These are phyloP conservation scores for Lichtheimia ramosa DNA, from an alignment of 371 early-diverging fungal species.

Conservation along the genomic window DNA sequence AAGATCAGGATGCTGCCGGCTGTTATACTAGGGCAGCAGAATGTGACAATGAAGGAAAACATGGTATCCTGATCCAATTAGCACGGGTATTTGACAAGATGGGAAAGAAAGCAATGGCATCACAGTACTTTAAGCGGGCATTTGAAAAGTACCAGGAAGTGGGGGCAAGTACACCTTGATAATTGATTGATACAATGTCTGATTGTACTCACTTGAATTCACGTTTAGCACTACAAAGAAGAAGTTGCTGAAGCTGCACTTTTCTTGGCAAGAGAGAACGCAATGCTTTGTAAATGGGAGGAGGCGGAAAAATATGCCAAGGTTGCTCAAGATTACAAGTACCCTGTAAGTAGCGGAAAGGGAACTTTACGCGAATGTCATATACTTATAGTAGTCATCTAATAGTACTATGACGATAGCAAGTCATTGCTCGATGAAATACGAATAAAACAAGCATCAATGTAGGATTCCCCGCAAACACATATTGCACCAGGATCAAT, in stretches of 20 bases:
- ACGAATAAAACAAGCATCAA: not conserved
- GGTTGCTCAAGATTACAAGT: constrained; percentile 37
- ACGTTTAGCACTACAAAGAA: constrained; percentile 42
- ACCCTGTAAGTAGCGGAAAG: constrained; percentile 27
- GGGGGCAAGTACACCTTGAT: constrained; percentile 24
- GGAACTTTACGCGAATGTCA: not conserved
- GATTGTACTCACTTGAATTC: not conserved
- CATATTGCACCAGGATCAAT: no score
- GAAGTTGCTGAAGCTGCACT: constrained; percentile 60
- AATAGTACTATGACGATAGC: constrained; percentile 51
- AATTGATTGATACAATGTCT: not conserved
- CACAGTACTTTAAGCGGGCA: constrained; percentile 57
- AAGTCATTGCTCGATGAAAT: constrained; percentile 44
- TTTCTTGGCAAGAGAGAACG: constrained; percentile 60
- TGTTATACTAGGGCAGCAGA: constrained; percentile 69
- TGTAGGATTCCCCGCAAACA: no score
- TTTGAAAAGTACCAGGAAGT: constrained; percentile 45
- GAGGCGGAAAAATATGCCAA: constrained; percentile 49
- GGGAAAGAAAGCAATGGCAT: constrained; percentile 52
- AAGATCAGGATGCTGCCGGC: constrained; percentile 57
- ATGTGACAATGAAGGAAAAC: constrained; percentile 51
- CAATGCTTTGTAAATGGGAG: constrained; percentile 39
- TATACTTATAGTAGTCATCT: not conserved
- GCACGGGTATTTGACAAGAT: constrained; percentile 60
- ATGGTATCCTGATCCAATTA: constrained; percentile 49